Evolutionary conservation across 371 early-diverging fungal species (phyloP).

Genomic region (Cladochytrium tenue): DNA sequence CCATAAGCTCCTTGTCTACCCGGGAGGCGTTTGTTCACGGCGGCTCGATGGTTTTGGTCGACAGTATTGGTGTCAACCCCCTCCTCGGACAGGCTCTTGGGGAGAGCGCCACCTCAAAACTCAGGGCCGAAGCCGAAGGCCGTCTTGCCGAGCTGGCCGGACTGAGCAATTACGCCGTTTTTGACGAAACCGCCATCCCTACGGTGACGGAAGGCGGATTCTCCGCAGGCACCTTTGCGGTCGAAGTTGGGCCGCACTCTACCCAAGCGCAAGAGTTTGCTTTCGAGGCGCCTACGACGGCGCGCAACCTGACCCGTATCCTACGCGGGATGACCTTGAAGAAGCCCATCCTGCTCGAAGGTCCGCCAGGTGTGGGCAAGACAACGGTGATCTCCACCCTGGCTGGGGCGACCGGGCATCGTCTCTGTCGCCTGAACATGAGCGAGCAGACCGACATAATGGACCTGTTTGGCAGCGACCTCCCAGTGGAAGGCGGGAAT

Average conservation of each 20-base stretch:
- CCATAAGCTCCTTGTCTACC: slow-evolving; percentile 17
- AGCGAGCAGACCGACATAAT: slow-evolving; percentile 99
- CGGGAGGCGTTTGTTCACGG: slow-evolving; percentile 76
- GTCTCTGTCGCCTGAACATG: slow-evolving; percentile 94
- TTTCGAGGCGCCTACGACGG: slow-evolving; percentile 87
- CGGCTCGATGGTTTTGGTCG: slow-evolving; percentile 89
- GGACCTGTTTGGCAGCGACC: slow-evolving; percentile 98
- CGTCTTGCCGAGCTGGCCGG: slow-evolving; percentile 17
- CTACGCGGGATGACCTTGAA: slow-evolving; percentile 87
- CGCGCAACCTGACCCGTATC: slow-evolving; percentile 85
- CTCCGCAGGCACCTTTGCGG: slow-evolving; percentile 77
- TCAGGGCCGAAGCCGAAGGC: slow-evolving; percentile 13
- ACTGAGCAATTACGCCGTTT: not conserved
- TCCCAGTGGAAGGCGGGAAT: slow-evolving; percentile 81
- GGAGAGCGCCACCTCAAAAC: slow-evolving; percentile 32
- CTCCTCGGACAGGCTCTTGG: slow-evolving; percentile 61
- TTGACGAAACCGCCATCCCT: slow-evolving; percentile 10
- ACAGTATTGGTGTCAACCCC: slow-evolving; percentile 90
- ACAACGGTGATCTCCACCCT: slow-evolving; percentile 90
- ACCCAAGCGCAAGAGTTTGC: slow-evolving; percentile 63
- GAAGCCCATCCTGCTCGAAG: slow-evolving; percentile 97
- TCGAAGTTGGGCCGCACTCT: slow-evolving; percentile 62
- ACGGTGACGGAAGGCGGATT: slow-evolving; percentile 31
- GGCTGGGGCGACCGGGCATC: slow-evolving; percentile 79
- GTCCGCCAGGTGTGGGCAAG: slow-evolving; percentile 91